These are phyloP conservation scores for Fraxinus xanthoxyloides DNA, from an alignment of 305 asterid genomes.

Conservation along the genomic window DNA sequence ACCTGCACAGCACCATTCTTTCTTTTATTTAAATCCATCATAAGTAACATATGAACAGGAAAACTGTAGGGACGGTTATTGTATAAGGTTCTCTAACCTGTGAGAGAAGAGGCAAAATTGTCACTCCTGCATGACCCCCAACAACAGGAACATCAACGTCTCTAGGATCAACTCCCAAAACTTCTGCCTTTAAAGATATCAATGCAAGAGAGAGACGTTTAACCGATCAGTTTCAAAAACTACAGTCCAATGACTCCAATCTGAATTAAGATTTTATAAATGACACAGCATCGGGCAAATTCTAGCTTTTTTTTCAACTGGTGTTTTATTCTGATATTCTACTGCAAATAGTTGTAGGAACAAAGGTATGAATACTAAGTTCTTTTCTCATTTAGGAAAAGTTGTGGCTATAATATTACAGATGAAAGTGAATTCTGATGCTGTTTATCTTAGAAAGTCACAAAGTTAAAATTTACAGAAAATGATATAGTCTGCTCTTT, in stretches of 20 bases:
- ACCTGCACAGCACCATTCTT: constrained; percentile 41
- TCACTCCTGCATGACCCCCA: constrained; percentile 92
- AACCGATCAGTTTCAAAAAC: background rate
- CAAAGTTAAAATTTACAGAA: background rate
- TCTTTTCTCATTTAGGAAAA: background rate
- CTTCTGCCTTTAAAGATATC: constrained; percentile 67
- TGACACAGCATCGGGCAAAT: too few relatives aligned
- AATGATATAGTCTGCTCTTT: background rate
- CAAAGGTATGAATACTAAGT: too few relatives aligned
- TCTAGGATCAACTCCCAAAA: constrained; percentile 90
- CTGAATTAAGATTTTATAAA: background rate
- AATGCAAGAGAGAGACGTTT: background rate
- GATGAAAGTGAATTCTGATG: background rate
- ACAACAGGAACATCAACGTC: constrained; percentile 90
- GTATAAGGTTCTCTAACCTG: constrained; percentile 39
- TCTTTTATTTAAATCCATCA: constrained; percentile 20
- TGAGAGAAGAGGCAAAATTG: constrained; percentile 63
- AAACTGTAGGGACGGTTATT: background rate
- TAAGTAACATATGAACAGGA: background rate
- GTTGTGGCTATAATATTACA: background rate
- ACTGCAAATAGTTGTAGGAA: too few relatives aligned
- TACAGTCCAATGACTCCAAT: background rate
- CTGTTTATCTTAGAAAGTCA: background rate
- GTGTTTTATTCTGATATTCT: too few relatives aligned
- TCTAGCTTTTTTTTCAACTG: too few relatives aligned